Base-by-base conservation (phyloP, 805 yeast genomes). In the Wickerhamomyces bisporus region DNA sequence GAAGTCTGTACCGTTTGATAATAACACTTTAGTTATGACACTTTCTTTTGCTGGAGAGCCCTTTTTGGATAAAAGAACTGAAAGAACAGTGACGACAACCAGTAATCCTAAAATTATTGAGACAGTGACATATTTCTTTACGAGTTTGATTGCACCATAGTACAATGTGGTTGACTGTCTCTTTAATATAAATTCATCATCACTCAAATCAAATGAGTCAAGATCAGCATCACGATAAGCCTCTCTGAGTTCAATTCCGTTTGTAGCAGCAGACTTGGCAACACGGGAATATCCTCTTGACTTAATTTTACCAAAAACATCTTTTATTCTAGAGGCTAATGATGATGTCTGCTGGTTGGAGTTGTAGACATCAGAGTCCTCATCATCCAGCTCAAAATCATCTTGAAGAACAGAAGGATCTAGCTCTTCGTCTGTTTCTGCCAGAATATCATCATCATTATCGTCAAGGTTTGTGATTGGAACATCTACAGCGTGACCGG, bases 401-500 rank as follows among this genome's bases (percentile, higher is more conserved):
- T 54, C 58, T 16, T 54, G 36, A 3, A 55, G 39, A 3, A 44
- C 56, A 25, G 36, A 30, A 1, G 49, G 46, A 21, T 52, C 52
- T 13, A 48, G 49, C 10, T 46, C 52, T 12, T 59, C 54, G 8
- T 39, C 39, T 3, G 24, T 25, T 26, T 38, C 29, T 15, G 37
- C 26, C 29, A 55, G 43, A 9, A 58, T 39, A 20, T 62, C 65
- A 16, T 65, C 64, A 3, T 67, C 68, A 4, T 44, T 56, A 2
- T 47, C 61, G 47, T 78, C 82, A 38, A 78, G 57, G 48, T 78
- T 69, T 0, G 79, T 72, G 5, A 78, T 64, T 1, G 83, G 84
- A 3, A 73, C 52, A 43, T 78, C 85, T 6, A 68, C 72, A 1
- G 53, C 58, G 45, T 71, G 73, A 2, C 43, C 38, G 10, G 36